Conservation (phyloP, 495 filamentous ascomycete genomes). For the Amorphotheca resinae region DNA sequence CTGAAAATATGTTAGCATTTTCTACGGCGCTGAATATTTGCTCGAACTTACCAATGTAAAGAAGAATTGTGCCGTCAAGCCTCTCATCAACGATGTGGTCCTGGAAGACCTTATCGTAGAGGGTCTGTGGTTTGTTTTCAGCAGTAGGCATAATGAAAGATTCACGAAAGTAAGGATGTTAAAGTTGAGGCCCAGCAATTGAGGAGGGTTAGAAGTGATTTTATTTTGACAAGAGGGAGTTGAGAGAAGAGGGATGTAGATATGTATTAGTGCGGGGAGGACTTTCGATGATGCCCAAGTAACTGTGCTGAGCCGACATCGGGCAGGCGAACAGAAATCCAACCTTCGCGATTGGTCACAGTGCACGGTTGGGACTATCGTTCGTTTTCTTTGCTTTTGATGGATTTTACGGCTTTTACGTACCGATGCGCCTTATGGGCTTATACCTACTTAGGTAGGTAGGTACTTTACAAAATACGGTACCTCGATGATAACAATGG, state of each 20-base stretch:
- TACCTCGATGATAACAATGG: too few species aligned
- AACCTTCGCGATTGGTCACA: background rate
- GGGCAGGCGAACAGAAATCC: constrained; percentile 3
- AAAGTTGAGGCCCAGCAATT: background rate
- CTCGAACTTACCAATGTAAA: constrained; percentile 66
- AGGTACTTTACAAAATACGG: too few species aligned
- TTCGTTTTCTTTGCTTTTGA: too few species aligned
- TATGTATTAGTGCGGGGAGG: constrained; percentile 6
- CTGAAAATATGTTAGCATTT: constrained; percentile 27
- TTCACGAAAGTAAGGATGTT: background rate
- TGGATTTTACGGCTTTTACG: too few species aligned
- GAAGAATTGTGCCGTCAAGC: constrained; percentile 77
- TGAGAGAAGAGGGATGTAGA: background rate
- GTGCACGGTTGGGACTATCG: too few species aligned
- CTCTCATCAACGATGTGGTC: constrained; percentile 90
- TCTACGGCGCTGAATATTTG: background rate
- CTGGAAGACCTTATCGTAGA: constrained; percentile 96
- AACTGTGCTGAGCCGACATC: background rate
- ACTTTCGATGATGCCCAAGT: constrained; percentile 1
- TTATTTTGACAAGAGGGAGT: background rate
- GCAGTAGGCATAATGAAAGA: constrained; percentile 60
- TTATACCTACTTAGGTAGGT: too few species aligned
- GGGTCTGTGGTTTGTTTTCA: constrained; percentile 64
- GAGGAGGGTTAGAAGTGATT: too few species aligned
- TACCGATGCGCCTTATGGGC: too few species aligned